Evolutionary conservation across 306 rosid species (phyloP).

Genomic region (Carpinus viminea): DNA sequence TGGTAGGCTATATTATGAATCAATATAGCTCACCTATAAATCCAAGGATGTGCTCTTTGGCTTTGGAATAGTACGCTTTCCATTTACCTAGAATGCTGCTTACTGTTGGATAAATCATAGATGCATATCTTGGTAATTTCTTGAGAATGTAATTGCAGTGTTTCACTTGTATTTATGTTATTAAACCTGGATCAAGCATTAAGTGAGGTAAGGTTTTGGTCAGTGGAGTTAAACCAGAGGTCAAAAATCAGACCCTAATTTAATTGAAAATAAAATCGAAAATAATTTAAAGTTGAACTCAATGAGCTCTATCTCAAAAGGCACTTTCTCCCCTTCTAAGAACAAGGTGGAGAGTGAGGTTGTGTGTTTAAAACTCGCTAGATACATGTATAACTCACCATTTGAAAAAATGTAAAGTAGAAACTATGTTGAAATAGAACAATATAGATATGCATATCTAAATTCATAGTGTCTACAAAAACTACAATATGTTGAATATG

Average conservation of each 20-base stretch:
- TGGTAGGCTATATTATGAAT: not conserved
- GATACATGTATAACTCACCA: too few species aligned
- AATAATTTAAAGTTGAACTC: not conserved
- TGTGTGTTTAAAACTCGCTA: too few species aligned
- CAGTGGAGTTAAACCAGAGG: not conserved
- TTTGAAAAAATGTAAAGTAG: too few species aligned
- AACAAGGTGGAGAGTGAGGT: not conserved
- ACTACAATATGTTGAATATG: not conserved
- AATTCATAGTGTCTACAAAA: not conserved
- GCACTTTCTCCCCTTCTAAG: not conserved
- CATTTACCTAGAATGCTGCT: not conserved
- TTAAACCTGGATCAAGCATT: not conserved
- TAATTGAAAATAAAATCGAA: not conserved
- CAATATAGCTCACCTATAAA: not conserved
- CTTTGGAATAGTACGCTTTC: not conserved
- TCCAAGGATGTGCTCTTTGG: not conserved
- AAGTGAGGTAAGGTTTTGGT: not conserved
- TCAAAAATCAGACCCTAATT: not conserved
- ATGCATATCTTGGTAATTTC: not conserved
- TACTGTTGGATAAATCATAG: not conserved
- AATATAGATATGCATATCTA: not conserved
- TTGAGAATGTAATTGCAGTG: not conserved
- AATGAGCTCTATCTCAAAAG: not conserved
- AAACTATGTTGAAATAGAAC: too few species aligned
- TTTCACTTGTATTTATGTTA: not conserved